phyloP scores from a whole-genome alignment of 148 eudicot genomes.

The Nepenthes gracilis region DNA sequence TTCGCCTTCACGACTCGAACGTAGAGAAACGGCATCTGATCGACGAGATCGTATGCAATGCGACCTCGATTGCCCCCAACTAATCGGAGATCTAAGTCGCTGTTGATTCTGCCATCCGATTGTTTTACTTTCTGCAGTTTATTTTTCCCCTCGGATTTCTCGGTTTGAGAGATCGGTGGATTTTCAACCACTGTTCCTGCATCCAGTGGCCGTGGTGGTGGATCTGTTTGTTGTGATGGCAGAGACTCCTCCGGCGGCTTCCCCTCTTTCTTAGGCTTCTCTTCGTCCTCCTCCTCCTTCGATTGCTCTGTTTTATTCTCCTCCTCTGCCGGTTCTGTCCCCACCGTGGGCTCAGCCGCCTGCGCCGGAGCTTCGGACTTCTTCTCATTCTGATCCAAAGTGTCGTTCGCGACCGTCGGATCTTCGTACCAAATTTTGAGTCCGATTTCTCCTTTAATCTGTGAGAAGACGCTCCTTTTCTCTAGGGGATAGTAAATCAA shows the following conservation, averaged over 20 bases:
- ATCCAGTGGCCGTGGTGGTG: slow-evolving; percentile 4
- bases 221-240: slow-evolving; percentile 2
- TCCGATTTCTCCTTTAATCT: slow-evolving; percentile 86
- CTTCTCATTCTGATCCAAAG: background rate
- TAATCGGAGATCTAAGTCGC: slow-evolving; percentile 27
- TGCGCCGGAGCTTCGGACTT: slow-evolving; percentile 12
- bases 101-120: background rate
- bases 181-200: slow-evolving; percentile 10
- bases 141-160: slow-evolving; percentile 11
- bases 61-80: slow-evolving; percentile 19
- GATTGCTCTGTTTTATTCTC: slow-evolving; percentile 13
- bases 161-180: slow-evolving; percentile 25
- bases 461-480: slow-evolving; percentile 81
- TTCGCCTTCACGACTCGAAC: slow-evolving; percentile 74
- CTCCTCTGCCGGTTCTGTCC: slow-evolving; percentile 11
- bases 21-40: slow-evolving; percentile 71
- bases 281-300: slow-evolving; percentile 10
- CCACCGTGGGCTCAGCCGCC: slow-evolving; percentile 10
- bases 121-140: slow-evolving; percentile 12
- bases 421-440: slow-evolving; percentile 57
- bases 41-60: slow-evolving; percentile 52
- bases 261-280: slow-evolving; percentile 18
- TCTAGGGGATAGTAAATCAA: slow-evolving; percentile 73
- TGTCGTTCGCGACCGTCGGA: slow-evolving; percentile 1
- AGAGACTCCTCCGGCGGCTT: background rate